A percentile compares a stretch with the other conserved stretches of the same genome.
phyloP scores from a whole-genome alignment of 345 rosid genomes.

The Syzygium jambos region DNA sequence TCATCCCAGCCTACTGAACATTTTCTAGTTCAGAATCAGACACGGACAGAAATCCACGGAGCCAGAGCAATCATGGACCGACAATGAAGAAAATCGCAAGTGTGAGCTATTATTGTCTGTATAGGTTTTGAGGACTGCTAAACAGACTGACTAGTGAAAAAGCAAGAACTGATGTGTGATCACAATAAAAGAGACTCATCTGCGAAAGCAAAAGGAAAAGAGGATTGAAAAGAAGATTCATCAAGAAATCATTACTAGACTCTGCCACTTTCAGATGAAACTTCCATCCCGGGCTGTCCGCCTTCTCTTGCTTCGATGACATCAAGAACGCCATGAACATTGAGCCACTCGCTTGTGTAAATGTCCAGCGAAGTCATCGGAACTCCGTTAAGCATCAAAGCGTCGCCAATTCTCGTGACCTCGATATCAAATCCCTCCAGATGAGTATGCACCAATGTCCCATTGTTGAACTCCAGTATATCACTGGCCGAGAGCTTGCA shows the following conservation, averaged over 20 bases:
- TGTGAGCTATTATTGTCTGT: background rate
- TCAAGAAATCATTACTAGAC: background rate
- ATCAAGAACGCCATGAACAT: slow-evolving; percentile 24
- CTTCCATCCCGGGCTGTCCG: background rate
- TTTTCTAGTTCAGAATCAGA: background rate
- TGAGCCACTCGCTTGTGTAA: slow-evolving; percentile 23
- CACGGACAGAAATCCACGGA: background rate
- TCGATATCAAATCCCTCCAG: slow-evolving; percentile 20
- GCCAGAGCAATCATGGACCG: background rate
- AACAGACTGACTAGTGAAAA: background rate
- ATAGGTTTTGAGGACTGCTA: background rate
- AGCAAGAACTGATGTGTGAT: background rate
- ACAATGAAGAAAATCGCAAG: background rate
- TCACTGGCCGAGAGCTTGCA: slow-evolving; percentile 25
- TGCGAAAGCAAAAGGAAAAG: background rate
- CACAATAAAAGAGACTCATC: background rate
- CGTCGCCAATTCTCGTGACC: slow-evolving; percentile 8
- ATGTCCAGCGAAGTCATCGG: slow-evolving; percentile 11
- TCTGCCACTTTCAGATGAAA: background rate
- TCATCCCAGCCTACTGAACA: background rate
- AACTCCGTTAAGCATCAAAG: slow-evolving; percentile 22
- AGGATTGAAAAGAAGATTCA: background rate
- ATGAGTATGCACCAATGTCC: slow-evolving; percentile 7
- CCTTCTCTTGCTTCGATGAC: background rate
- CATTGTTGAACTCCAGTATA: slow-evolving; percentile 12